Evolutionary conservation across 2,329 filamentous ascomycete species (phyloP), one percentile per base, ranked within the genome.

Genomic region (Trichothecium roseum): DNA sequence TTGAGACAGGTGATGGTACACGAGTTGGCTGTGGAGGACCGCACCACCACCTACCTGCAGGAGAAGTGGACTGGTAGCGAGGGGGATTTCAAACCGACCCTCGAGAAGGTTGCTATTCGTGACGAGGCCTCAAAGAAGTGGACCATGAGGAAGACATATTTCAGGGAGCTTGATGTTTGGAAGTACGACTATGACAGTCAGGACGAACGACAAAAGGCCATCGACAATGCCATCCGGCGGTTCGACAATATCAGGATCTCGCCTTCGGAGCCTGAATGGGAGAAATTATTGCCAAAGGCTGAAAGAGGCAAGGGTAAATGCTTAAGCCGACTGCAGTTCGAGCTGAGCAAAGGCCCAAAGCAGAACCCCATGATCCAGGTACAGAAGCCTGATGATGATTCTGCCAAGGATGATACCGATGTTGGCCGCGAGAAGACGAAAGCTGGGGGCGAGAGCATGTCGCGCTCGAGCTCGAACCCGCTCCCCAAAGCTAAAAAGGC

Each of bases 161-260:
- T 69, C 67, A 78, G 69, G 52, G 76, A 81, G 43, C 62, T 81
- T 12, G 74, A 81, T 44, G 71, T 78, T 16, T 81, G 71, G 66
- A 69, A 65, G 38, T 78, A 77, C 50, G 58, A 69, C 18, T 81
- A 80, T 47, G 59, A 62, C 30, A 61, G 53, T 27, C 55, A 64
- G 14, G 65, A 69, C 22, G 66, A 75, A 40, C 69, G 76, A 20
- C 63, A 84, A 50, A 57, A 66, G 46, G 68, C 72, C 42, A 69
- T 80, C 50, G 64, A 82, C 55, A 68, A 77, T 44, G 75, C 76
- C 12, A 64, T 78, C 38, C 67, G 62, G 40, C 59, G 68, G 36
- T 81, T 70, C 42, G 76, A 81, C 51, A 72, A 69, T 50, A 64
- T 72, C 52, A 63, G 76, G 27, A 44, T 80, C 20, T 69, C 66